Evolutionary conservation across 176 grass and related monocot genomes (phyloP).

Genomic region (Rhynchospora tenuis): DNA sequence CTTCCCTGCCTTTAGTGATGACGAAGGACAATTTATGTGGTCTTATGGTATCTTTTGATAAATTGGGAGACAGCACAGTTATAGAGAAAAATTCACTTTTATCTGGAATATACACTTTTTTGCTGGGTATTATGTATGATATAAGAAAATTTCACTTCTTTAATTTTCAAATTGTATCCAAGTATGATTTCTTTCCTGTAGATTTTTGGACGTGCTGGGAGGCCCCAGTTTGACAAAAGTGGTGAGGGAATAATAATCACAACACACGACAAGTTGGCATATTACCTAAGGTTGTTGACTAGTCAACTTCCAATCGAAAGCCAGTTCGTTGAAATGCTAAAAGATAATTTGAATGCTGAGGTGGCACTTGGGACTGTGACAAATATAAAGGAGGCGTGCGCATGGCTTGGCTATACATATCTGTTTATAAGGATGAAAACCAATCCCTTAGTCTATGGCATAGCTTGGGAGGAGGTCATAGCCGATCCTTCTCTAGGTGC

Average conservation of each 20-base stretch:
- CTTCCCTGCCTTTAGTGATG: not conserved
- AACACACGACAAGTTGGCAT: conserved; percentile 88
- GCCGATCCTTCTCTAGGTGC: conserved; percentile 74
- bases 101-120: not conserved
- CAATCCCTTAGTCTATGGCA: conserved; percentile 91
- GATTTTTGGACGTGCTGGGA: conserved; percentile 98
- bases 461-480: conserved; percentile 94
- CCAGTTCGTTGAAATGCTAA: conserved; percentile 88
- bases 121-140: not conserved
- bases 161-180: conserved; percentile 15
- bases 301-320: conserved; percentile 97
- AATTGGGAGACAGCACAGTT: not conserved
- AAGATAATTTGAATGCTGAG: conserved; percentile 99
- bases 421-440: conserved; percentile 99
- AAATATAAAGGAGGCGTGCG: conserved; percentile 93
- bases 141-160: conserved; percentile 1
- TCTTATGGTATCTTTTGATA: not conserved
- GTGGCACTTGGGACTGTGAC: conserved; percentile 93
- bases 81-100: not conserved
- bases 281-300: conserved; percentile 85
- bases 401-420: conserved; percentile 98
- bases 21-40: not conserved
- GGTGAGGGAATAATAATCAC: conserved; percentile 98
- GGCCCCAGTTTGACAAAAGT: conserved; percentile 97
- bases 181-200: conserved; percentile 28